phyloP scores from a whole-genome alignment of 345 rosid genomes.

The Salix caprea region DNA sequence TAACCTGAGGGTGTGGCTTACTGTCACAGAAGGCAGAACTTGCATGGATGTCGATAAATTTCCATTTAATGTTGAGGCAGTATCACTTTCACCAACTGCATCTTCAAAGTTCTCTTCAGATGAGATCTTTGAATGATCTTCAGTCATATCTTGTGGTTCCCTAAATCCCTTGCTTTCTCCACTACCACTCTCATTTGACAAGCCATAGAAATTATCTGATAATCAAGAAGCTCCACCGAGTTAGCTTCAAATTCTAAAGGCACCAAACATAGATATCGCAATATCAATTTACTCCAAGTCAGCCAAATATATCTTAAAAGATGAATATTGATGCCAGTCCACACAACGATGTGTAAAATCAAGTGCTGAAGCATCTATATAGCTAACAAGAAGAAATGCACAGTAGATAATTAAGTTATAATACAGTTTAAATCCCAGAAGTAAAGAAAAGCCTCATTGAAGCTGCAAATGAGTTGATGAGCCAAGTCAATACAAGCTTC shows the following conservation, averaged over 20 bases:
- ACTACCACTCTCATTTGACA: constrained; percentile 21
- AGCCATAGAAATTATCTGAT: constrained; percentile 42
- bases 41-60: constrained; percentile 29
- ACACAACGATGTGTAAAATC: not conserved
- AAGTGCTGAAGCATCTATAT: not conserved
- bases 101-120: constrained; percentile 24
- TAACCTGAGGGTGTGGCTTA: constrained; percentile 41
- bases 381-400: not conserved
- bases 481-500: not conserved
- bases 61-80: constrained; percentile 32
- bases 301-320: not conserved
- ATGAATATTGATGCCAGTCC: not conserved
- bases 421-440: not conserved
- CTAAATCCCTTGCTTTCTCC: constrained; percentile 25
- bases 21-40: constrained; percentile 24
- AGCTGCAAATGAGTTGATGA: not conserved
- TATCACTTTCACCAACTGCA: constrained; percentile 19
- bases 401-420: not conserved
- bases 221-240: constrained; percentile 20
- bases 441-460: not conserved
- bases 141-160: constrained; percentile 19
- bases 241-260: constrained; percentile 20
- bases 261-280: constrained; percentile 10
- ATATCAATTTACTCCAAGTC: not conserved
- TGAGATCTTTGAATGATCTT: constrained; percentile 17